Conservation (phyloP, 202 grass and related monocot genomes). For the Brachypodium distachyon region DNA sequence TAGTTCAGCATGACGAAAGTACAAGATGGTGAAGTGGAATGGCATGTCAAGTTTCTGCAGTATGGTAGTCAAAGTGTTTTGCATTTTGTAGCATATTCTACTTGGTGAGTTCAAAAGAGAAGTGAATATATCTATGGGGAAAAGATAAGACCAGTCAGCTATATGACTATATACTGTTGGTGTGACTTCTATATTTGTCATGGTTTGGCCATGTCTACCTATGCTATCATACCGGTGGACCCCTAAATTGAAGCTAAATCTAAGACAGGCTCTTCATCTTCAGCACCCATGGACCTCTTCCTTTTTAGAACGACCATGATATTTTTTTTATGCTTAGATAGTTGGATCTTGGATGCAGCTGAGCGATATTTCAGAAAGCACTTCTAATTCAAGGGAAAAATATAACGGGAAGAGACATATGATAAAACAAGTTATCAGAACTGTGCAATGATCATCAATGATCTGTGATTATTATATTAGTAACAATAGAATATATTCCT, state of each 20-base stretch:
- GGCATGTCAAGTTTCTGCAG: constrained; percentile 2
- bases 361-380: neutral
- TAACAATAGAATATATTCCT: constrained; percentile 11
- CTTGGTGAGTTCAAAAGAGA: neutral
- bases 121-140: neutral
- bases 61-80: constrained; percentile 13
- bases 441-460: neutral
- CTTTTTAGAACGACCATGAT: too few relatives aligned
- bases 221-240: neutral
- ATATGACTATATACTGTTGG: neutral
- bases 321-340: neutral
- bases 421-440: constrained; percentile 2
- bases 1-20: constrained; percentile 16
- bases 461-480: neutral
- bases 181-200: neutral
- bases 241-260: constrained; percentile 12
- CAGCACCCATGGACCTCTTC: neutral
- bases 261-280: neutral
- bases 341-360: neutral
- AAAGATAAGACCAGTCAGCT: neutral
- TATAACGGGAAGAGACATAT: neutral
- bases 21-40: neutral
- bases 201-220: neutral
- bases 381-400: neutral
- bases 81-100: constrained; percentile 8